These are phyloP conservation scores for Debaryomyces coudertii DNA, from an alignment of 1,139 yeast species.

Conservation along the genomic window DNA sequence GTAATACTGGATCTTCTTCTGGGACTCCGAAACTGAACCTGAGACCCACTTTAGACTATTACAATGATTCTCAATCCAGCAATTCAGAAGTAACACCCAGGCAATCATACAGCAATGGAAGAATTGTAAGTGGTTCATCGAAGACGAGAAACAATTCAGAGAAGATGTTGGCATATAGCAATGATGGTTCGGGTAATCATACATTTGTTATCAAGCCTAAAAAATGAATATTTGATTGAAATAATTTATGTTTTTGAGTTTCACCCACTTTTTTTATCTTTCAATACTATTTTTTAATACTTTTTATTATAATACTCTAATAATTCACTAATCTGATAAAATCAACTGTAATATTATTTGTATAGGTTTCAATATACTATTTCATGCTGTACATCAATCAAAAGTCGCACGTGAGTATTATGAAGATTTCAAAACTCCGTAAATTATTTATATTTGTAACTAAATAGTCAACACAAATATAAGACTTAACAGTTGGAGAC, in stretches of 20 bases:
- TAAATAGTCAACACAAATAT: constrained; percentile 9
- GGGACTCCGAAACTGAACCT: constrained; percentile 25
- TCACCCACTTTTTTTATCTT: background rate
- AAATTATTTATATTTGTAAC: constrained; percentile 9
- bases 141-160: constrained; percentile 32
- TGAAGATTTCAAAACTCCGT: constrained; percentile 4
- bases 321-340: background rate
- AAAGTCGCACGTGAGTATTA: constrained; percentile 2
- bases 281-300: background rate
- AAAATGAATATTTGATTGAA: constrained; percentile 20
- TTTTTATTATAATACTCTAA: background rate
- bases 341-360: constrained; percentile 1
- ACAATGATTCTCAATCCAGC: constrained; percentile 8
- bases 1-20: constrained; percentile 24
- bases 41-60: constrained; percentile 5
- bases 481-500: background rate
- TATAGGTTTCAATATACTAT: constrained; percentile 5
- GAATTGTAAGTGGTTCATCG: constrained; percentile 27
- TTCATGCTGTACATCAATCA: background rate
- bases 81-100: constrained; percentile 24
- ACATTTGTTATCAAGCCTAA: constrained; percentile 44
- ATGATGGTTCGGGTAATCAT: constrained; percentile 47
- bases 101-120: constrained; percentile 28
- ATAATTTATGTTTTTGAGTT: background rate
- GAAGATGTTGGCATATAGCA: constrained; percentile 46